Evolutionary conservation across 2,329 filamentous ascomycete genomes (phyloP).

Genomic region (Cladosporium sp.): DNA sequence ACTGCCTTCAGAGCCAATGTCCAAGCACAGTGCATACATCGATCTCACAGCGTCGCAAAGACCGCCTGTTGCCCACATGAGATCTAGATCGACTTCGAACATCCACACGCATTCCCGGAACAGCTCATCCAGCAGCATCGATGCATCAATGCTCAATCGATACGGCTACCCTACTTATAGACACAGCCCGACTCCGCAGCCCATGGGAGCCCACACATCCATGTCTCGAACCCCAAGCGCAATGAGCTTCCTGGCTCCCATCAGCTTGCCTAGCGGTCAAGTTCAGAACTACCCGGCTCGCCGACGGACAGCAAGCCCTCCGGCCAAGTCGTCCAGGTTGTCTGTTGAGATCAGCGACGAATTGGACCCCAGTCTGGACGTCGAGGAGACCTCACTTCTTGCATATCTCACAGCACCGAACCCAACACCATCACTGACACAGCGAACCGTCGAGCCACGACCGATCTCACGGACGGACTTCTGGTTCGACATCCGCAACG

Average conservation of each 20-base stretch:
- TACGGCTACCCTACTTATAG: constrained; percentile 81
- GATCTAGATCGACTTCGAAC: constrained; percentile 32
- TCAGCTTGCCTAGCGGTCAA: constrained; percentile 32
- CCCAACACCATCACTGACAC: constrained; percentile 78
- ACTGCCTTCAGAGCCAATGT: constrained; percentile 21
- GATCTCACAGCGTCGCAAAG: constrained; percentile 23
- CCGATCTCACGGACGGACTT: constrained; percentile 76
- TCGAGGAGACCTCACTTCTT: constrained; percentile 66
- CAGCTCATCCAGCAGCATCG: constrained; percentile 35
- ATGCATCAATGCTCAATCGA: constrained; percentile 44
- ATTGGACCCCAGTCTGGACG: constrained; percentile 36
- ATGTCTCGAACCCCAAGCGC: constrained; percentile 37
- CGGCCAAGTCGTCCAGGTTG: constrained; percentile 46
- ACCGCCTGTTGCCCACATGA: constrained; percentile 29
- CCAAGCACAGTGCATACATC: constrained; percentile 26
- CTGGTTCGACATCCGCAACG: constrained; percentile 93
- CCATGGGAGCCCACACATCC: constrained; percentile 28
- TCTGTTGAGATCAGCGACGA: constrained; percentile 38
- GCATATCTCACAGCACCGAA: constrained; percentile 77
- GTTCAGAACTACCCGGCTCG: constrained; percentile 35
- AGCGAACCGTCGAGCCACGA: constrained; percentile 68
- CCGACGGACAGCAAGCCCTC: constrained; percentile 35
- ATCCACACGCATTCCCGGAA: constrained; percentile 35
- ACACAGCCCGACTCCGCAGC: constrained; percentile 41
- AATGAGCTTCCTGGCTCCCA: constrained; percentile 39